phyloP scores from a whole-genome alignment of 1,139 yeast genomes.

The Geotrichum klebahnii region DNA sequence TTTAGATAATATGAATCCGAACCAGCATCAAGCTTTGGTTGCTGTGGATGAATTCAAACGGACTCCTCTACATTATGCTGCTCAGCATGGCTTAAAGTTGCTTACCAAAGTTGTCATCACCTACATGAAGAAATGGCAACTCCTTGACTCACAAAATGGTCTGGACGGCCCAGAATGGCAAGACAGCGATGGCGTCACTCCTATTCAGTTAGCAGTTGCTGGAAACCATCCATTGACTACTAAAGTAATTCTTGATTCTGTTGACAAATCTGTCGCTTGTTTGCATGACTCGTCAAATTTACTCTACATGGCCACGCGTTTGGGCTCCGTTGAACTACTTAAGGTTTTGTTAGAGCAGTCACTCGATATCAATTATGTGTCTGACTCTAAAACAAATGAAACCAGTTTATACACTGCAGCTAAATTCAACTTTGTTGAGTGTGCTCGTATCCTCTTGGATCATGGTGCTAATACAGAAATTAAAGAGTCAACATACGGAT shows the following conservation, averaged over 20 bases:
- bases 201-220: slow-evolving; percentile 75
- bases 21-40: slow-evolving; percentile 52
- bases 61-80: slow-evolving; percentile 86
- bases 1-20: slow-evolving; percentile 50
- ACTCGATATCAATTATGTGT: slow-evolving; percentile 61
- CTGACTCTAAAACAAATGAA: slow-evolving; percentile 56
- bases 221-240: slow-evolving; percentile 82
- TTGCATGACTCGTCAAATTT: slow-evolving; percentile 52
- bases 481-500: slow-evolving; percentile 75
- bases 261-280: slow-evolving; percentile 34
- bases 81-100: slow-evolving; percentile 76
- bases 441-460: slow-evolving; percentile 53
- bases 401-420: slow-evolving; percentile 79
- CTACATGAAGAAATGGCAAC: slow-evolving; percentile 50
- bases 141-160: slow-evolving; percentile 36
- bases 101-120: slow-evolving; percentile 56
- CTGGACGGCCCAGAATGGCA: slow-evolving; percentile 56
- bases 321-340: slow-evolving; percentile 58
- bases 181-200: slow-evolving; percentile 78
- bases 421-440: slow-evolving; percentile 53
- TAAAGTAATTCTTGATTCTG: slow-evolving; percentile 51
- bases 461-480: slow-evolving; percentile 70
- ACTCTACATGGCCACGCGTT: slow-evolving; percentile 58
- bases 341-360: slow-evolving; percentile 54
- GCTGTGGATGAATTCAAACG: slow-evolving; percentile 72